phyloP scores from a whole-genome alignment of 139 green algal genomes.

The Volvox africanus region DNA sequence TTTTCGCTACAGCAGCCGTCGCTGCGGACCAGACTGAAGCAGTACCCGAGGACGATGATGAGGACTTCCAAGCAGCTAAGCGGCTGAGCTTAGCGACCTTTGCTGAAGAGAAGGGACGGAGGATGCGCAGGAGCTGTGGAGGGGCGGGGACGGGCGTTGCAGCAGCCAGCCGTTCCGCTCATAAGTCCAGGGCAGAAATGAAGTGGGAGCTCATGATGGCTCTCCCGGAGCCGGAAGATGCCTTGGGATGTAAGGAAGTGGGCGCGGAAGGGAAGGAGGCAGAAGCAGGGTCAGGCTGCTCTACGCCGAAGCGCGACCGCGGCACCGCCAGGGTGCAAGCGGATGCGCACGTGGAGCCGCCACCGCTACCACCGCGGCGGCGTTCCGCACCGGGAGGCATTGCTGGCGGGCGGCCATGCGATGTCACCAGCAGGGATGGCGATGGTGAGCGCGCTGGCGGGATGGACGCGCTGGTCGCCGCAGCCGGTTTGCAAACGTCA shows the following conservation, averaged over 20 bases:
- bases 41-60: background rate
- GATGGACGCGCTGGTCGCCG: constrained; percentile 5
- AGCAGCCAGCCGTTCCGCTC: background rate
- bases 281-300: background rate
- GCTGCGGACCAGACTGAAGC: background rate
- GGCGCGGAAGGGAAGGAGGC: background rate
- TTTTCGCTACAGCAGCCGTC: background rate
- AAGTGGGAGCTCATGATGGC: background rate
- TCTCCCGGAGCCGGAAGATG: background rate
- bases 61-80: background rate
- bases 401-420: background rate
- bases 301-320: background rate
- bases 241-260: too few relatives aligned
- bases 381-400: background rate
- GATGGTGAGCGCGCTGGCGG: background rate
- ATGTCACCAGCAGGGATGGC: background rate
- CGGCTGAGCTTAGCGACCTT: constrained; percentile 11
- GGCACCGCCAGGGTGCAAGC: background rate
- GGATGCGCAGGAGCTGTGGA: background rate
- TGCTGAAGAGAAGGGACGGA: background rate
- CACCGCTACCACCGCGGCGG: background rate
- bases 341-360: background rate
- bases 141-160: background rate
- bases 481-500: background rate
- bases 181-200: background rate